Evolutionary conservation across 2,329 filamentous ascomycete genomes (phyloP).

Genomic region (Aspergillus carbonarius): DNA sequence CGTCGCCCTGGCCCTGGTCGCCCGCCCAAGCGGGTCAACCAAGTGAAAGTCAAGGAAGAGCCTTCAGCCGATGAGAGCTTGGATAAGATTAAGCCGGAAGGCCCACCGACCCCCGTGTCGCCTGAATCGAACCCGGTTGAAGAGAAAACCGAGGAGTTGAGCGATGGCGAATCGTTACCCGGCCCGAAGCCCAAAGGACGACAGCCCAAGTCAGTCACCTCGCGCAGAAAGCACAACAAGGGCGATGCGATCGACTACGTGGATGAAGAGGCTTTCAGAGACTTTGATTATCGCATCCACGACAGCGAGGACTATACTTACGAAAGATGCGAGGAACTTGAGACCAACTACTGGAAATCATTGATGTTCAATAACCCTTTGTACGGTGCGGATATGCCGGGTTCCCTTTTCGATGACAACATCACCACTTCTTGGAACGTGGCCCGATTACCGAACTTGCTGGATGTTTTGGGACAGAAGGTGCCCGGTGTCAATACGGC

Average conservation of each 20-base stretch:
- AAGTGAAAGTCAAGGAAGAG: slow-evolving; percentile 42
- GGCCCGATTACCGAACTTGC: slow-evolving; percentile 86
- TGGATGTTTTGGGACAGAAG: slow-evolving; percentile 92
- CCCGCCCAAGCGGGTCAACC: slow-evolving; percentile 39
- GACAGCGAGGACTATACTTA: slow-evolving; percentile 80
- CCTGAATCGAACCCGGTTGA: slow-evolving; percentile 53
- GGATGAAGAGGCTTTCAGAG: slow-evolving; percentile 85
- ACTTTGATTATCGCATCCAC: slow-evolving; percentile 87
- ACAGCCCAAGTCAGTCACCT: slow-evolving; percentile 72
- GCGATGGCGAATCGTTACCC: slow-evolving; percentile 44
- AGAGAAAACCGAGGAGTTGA: slow-evolving; percentile 57
- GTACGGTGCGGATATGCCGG: slow-evolving; percentile 95
- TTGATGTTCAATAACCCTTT: slow-evolving; percentile 91
- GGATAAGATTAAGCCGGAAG: slow-evolving; percentile 43
- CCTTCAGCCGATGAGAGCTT: slow-evolving; percentile 34
- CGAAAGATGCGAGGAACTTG: slow-evolving; percentile 90
- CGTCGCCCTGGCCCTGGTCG: slow-evolving; percentile 45
- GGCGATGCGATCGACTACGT: slow-evolving; percentile 75
- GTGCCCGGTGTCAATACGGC: slow-evolving; percentile 97
- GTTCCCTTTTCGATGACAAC: slow-evolving; percentile 82
- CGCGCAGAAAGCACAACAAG: slow-evolving; percentile 81
- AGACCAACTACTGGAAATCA: slow-evolving; percentile 95
- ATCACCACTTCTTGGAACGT: slow-evolving; percentile 85
- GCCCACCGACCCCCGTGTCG: slow-evolving; percentile 56
- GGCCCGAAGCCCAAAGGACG: slow-evolving; percentile 51